phyloP scores from a whole-genome alignment of 2,329 filamentous ascomycete species.

The Lachnellula hyalina region DNA sequence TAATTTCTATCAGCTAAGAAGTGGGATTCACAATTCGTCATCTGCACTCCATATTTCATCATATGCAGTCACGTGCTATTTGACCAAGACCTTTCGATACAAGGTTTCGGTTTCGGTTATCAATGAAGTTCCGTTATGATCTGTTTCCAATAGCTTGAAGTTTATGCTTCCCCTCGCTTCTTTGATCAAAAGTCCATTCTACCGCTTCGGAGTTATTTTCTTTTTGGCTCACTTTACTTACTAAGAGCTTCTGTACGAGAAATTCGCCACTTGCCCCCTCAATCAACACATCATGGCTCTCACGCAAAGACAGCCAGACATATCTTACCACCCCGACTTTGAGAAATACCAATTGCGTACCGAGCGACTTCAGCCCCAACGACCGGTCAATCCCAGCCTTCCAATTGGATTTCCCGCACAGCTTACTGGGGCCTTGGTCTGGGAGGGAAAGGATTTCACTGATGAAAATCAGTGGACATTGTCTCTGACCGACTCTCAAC shows the following conservation, averaged over 20 bases:
- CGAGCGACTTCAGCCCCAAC: constrained; percentile 39
- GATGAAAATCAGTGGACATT: constrained; percentile 50
- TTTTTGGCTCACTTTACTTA: too few relatives aligned
- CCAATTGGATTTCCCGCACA: constrained; percentile 46
- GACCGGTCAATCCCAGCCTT: constrained; percentile 36
- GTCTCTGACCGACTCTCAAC: constrained; percentile 39
- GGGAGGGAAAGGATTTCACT: constrained; percentile 47
- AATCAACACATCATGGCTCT: neutral
- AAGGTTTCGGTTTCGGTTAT: too few relatives aligned
- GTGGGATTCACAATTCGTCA: neutral
- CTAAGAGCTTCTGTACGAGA: too few relatives aligned
- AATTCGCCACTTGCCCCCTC: neutral
- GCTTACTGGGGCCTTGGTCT: constrained; percentile 48
- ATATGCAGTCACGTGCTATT: neutral
- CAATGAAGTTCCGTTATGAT: too few relatives aligned
- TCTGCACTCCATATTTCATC: neutral
- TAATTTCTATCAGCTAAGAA: neutral
- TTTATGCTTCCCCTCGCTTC: neutral
- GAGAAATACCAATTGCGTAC: constrained; percentile 48
- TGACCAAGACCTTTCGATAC: neutral
- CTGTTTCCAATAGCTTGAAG: too few relatives aligned
- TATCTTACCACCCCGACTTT: constrained; percentile 49
- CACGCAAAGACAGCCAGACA: constrained; percentile 44
- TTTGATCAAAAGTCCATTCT: neutral
- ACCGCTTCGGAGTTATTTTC: too few relatives aligned